Percentiles rank a stretch among this genome's conserved stretches.
Conservation (phyloP, 129 eudicot genomes). For the Ambrosia trifida region DNA sequence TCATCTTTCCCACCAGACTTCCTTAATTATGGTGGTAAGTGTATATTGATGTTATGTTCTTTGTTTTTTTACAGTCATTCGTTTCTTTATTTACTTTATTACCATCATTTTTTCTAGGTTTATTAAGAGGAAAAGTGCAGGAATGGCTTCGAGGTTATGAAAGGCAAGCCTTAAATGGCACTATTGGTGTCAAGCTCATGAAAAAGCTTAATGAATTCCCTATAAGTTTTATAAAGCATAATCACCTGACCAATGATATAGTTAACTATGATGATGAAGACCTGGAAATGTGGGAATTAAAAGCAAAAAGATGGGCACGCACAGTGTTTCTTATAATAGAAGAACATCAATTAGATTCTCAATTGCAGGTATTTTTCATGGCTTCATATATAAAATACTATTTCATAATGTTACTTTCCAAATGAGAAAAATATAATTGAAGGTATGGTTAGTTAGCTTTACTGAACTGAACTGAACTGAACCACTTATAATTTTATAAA, state of each 20-base stretch:
- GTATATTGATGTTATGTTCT: background rate
- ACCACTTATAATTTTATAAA: background rate
- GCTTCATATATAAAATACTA: conserved; percentile 10
- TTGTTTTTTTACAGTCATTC: conserved; percentile 1
- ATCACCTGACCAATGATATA: conserved; percentile 30
- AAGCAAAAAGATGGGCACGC: conserved; percentile 85
- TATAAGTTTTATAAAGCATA: conserved; percentile 40
- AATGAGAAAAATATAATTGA: background rate
- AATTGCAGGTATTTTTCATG: conserved; percentile 47
- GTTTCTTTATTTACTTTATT: background rate
- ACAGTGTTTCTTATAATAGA: conserved; percentile 60
- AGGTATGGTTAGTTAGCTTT: background rate
- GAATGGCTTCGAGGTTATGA: conserved; percentile 61
- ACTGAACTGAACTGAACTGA: background rate
- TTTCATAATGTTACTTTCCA: background rate
- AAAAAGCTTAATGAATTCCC: conserved; percentile 62
- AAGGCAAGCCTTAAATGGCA: conserved; percentile 25
- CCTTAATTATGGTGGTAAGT: conserved; percentile 73
- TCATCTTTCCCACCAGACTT: conserved; percentile 80
- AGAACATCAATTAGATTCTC: conserved; percentile 52
- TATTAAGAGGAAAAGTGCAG: conserved; percentile 55
- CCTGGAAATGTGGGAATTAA: conserved; percentile 67
- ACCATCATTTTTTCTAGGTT: conserved; percentile 46
- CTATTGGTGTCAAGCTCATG: conserved; percentile 38
- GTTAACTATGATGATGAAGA: conserved; percentile 80